phyloP scores from a whole-genome alignment of 2,329 filamentous ascomycete genomes.

The Alternaria brassicae region DNA sequence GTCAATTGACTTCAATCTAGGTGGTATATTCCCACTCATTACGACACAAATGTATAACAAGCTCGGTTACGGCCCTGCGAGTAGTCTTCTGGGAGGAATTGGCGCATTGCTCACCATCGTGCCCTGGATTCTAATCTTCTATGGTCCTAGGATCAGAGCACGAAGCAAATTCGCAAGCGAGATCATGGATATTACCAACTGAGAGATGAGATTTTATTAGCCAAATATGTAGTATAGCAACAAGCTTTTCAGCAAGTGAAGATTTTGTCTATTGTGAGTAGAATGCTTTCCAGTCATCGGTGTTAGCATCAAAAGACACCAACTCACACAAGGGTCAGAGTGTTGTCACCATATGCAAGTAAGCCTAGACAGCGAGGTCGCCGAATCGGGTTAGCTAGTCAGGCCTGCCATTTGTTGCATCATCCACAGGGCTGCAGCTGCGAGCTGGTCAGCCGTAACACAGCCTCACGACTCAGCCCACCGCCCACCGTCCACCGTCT shows the following conservation, averaged over 20 bases:
- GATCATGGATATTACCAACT: slow-evolving; percentile 31
- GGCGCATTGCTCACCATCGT: slow-evolving; percentile 72
- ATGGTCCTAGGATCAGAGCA: slow-evolving; percentile 75
- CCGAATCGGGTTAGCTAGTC: background rate
- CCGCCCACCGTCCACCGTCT: background rate
- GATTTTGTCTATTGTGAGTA: background rate
- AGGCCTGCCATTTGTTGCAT: slow-evolving; percentile 6
- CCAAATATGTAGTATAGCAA: slow-evolving; percentile 4
- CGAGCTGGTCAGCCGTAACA: slow-evolving; percentile 1
- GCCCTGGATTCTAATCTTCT: slow-evolving; percentile 86
- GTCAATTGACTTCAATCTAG: slow-evolving; percentile 21
- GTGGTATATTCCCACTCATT: slow-evolving; percentile 80
- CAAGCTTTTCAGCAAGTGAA: background rate
- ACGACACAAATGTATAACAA: slow-evolving; percentile 75
- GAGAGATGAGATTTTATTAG: background rate
- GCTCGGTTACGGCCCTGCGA: slow-evolving; percentile 74
- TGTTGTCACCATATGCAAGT: background rate
- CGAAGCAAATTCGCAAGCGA: slow-evolving; percentile 75
- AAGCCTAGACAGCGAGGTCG: background rate
- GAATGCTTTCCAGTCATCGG: background rate
- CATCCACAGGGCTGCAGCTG: slow-evolving; percentile 1
- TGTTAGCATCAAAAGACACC: background rate
- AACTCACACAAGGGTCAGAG: background rate
- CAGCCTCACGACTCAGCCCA: slow-evolving; percentile 14
- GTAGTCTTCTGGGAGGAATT: slow-evolving; percentile 77